A percentile compares a stretch with the other conserved stretches of the same genome.
Conservation (phyloP, 129 eudicot species). For the Logfia minima region DNA sequence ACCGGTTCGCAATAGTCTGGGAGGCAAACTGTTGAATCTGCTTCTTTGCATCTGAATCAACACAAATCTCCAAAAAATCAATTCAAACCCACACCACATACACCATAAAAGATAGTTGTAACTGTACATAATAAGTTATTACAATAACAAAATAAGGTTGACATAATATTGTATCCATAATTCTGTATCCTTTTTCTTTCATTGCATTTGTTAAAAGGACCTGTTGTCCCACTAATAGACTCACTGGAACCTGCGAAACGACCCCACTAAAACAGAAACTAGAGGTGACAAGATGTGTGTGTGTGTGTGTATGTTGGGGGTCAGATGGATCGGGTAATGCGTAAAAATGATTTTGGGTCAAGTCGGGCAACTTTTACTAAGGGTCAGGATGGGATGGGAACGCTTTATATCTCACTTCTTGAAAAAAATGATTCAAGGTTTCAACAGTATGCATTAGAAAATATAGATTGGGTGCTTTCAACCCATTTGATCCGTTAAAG, state of each 20-base stretch:
- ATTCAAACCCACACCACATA: not conserved
- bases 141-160: not conserved
- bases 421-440: too few relatives aligned
- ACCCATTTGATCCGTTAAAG: too few relatives aligned
- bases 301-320: too few relatives aligned
- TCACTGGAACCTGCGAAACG: not conserved
- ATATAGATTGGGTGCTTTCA: too few relatives aligned
- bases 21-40: conserved; percentile 98
- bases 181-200: not conserved
- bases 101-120: not conserved
- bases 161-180: not conserved
- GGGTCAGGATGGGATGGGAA: not conserved
- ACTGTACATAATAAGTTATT: not conserved
- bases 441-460: too few relatives aligned
- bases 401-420: not conserved
- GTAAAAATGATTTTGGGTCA: too few relatives aligned
- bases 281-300: not conserved
- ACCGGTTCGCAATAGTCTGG: conserved; percentile 75
- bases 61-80: conserved; percentile 16
- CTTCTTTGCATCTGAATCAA: conserved; percentile 91
- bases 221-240: not conserved
- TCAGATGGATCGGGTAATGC: too few relatives aligned
- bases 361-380: not conserved
- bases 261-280: not conserved
- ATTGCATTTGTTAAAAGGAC: not conserved